These are phyloP conservation scores for Didymella lethalis DNA, from an alignment of 2,329 filamentous ascomycete genomes.

Conservation along the genomic window DNA sequence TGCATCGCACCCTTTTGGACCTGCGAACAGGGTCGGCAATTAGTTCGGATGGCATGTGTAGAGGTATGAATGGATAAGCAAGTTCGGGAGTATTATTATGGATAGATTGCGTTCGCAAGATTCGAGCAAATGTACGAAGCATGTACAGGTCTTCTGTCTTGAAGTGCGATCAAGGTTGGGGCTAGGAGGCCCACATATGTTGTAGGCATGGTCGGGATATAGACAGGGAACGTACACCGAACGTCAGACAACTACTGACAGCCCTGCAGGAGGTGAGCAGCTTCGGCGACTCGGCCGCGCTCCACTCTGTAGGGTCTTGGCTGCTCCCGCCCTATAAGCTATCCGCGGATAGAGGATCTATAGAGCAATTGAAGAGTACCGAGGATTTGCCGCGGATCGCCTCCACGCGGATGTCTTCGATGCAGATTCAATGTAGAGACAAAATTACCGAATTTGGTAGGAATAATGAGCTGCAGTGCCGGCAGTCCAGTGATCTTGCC, in stretches of 20 bases:
- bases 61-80: not conserved
- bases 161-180: not conserved
- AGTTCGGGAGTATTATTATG: not conserved
- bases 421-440: not conserved
- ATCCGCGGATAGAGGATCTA: not conserved
- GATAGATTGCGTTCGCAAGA: not conserved
- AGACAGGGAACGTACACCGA: not conserved
- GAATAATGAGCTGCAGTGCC: not conserved
- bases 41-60: not conserved
- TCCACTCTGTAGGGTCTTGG: not conserved
- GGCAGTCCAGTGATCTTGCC: not conserved
- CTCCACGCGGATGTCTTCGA: not conserved
- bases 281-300: not conserved
- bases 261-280: not conserved
- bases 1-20: slow-evolving; percentile 26
- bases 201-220: slow-evolving; percentile 5
- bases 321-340: not conserved
- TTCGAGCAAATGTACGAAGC: slow-evolving; percentile 3
- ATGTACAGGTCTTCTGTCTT: not conserved
- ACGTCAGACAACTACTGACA: not conserved
- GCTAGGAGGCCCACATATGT: not conserved
- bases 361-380: not conserved
- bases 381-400: slow-evolving; percentile 6
- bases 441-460: not conserved
- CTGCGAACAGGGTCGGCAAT: not conserved